Evolutionary conservation across 805 yeast species (phyloP), one percentile per base, ranked within the genome.

Genomic region (Cyberlindnera japonica): DNA sequence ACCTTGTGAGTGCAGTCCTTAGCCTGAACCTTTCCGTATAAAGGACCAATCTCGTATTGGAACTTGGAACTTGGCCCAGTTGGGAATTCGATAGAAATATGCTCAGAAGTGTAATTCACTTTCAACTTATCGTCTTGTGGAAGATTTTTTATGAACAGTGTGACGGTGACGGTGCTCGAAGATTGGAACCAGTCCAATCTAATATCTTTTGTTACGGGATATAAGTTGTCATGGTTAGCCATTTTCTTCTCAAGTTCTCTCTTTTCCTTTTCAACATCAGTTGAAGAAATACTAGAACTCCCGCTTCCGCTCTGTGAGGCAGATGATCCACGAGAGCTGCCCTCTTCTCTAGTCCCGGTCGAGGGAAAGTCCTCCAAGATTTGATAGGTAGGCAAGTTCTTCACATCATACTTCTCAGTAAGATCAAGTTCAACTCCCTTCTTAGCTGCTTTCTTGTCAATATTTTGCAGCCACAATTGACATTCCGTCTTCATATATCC

Each of bases 131-230:
- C 60, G 5, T 75, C 78, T 33, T 68, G 56, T 8, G 82, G 79
- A 14, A 87, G 73, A 29, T 74, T 74, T 45, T 83, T 80, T 35
- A 86, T 77, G 54, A 82, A 91, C 6, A 91, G 63, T 2, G 91
- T 77, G 21, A 90, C 67, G 1, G 81, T 79, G 12, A 89, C 75
- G 3, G 59, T 57, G 1, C 64, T 64, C 9, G 64, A 53, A 13
- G 80, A 71, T 59, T 93, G 96, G 63, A 80, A 91, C 79, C 83
- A 84, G 49, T 84, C 90, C n/a, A 65, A 62, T 51, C 71, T 72
- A 27, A 72, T 59, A 49, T 59, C 56, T 47, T 68, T 53, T 43
- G 54, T 33, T 3, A 18, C 37, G 31, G 59, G 58, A 30, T 35
- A 49, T 10, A 53, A 14, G 27, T 50, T 53, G 30, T 50, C 51